Evolutionary conservation across 768 basidiomycete genomes (phyloP), one percentile per base, ranked within the genome.

Genomic region (Termitomyces sp.): DNA sequence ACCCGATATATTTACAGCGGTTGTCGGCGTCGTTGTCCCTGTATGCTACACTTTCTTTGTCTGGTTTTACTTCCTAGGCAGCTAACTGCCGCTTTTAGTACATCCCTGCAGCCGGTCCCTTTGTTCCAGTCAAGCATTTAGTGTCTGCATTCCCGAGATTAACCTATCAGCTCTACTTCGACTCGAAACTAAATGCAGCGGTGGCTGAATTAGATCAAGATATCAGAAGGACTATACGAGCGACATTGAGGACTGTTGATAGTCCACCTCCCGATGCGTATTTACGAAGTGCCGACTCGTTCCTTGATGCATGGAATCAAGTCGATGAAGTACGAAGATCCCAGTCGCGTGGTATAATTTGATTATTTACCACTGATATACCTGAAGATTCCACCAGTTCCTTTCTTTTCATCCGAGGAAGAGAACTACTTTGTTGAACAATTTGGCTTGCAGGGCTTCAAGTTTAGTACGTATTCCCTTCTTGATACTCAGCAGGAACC

Each of bases 401-500:
- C 83, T 0, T 90, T 84, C 69, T 79, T 90, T 45, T 76, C 79
- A 0, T 44, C 64, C 0, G 78, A 79, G 10, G 85, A 90, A 67
- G 88, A 90, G 63, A 80, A 86, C 62, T 90, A 89, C 64, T 81
- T 88, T 58, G 79, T 88, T 0, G 77, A 87, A 52, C 81, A 85
- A 60, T 90, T 81, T 61, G 64, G 65, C 41, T 71, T 72, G 10
- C 84, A 83, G 61, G 82, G 84, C 0, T 89, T 90, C 63, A 71
- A 74, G 52, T 66, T 83, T 56, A 86, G 89, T 89, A 61, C 24
- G 85, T 30, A 9, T 14, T 4, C 14, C 0, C 32, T 28, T 40
- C 11, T 8, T 48, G 20, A 32, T 6, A n/a, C 16, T 47, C 20
- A 28, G n/a, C n/a, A 32, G 32, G 41, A 38, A 47, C 32, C 49